Conservation (phyloP, 345 rosid genomes). For the Raphanus sativus region DNA sequence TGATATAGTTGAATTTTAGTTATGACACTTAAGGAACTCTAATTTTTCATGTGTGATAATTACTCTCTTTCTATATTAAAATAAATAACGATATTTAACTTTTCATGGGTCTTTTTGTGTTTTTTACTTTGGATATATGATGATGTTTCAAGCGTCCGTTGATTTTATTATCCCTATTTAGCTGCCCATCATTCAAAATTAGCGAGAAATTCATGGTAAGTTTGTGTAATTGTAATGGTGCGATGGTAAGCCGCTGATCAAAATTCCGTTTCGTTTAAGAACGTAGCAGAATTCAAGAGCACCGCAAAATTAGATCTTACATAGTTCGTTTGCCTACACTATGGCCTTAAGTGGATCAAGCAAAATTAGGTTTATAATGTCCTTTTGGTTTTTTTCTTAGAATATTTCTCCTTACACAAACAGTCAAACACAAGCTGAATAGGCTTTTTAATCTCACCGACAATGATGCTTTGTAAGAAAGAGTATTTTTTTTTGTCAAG, state of each 20-base stretch:
- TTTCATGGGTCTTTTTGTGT: background rate
- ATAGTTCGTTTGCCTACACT: background rate
- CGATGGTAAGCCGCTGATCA: background rate
- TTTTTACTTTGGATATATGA: slow-evolving; percentile 1
- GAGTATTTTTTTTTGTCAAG: background rate
- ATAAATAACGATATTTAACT: slow-evolving; percentile 6
- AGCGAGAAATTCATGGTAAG: background rate
- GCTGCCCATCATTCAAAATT: background rate
- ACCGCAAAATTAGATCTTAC: background rate
- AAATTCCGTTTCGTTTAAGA: background rate
- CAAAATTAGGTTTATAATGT: background rate
- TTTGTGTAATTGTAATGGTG: background rate
- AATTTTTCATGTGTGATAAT: slow-evolving; percentile 31
- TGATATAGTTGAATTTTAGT: slow-evolving; percentile 28
- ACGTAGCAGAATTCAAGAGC: background rate
- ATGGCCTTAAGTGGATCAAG: background rate
- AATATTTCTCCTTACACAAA: background rate
- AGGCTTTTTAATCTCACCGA: background rate
- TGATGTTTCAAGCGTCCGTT: slow-evolving; percentile 4
- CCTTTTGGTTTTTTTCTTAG: background rate
- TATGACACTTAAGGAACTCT: slow-evolving; percentile 24
- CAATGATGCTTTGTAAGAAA: slow-evolving; percentile 13
- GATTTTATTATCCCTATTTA: background rate
- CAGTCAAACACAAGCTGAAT: background rate
- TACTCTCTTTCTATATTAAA: slow-evolving; percentile 12